Percentiles rank a stretch among this genome's conserved stretches.
Evolutionary conservation across 1,139 yeast species (phyloP).

Genomic region (Sugiyamaella sp.): DNA sequence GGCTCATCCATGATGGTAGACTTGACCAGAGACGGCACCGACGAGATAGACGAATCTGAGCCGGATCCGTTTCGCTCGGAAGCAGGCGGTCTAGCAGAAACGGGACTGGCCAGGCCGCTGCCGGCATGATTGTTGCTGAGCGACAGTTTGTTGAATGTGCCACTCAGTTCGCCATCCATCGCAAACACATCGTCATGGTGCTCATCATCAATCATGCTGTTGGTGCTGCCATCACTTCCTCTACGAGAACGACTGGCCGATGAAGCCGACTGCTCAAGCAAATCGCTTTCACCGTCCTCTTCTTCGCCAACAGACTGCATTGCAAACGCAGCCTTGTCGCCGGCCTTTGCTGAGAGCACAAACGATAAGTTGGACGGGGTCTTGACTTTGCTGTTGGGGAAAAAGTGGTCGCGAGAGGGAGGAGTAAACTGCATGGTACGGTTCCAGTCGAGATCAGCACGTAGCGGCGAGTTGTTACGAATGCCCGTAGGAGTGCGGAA

Average conservation of each 20-base stretch:
- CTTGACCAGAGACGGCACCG: constrained; percentile 38
- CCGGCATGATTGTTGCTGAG: constrained; percentile 16
- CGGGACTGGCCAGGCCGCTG: constrained; percentile 10
- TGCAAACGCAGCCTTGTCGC: constrained; percentile 13
- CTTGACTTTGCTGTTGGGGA: constrained; percentile 25
- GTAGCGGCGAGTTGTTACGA: constrained; percentile 3
- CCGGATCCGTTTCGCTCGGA: constrained; percentile 24
- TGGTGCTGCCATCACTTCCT: constrained; percentile 20
- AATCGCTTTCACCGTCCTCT: constrained; percentile 16
- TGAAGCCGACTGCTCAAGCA: not conserved
- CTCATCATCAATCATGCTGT: constrained; percentile 22
- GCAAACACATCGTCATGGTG: constrained; percentile 35
- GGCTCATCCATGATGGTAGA: constrained; percentile 27
- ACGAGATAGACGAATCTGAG: constrained; percentile 31
- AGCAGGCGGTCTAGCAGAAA: not conserved
- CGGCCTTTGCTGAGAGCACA: constrained; percentile 23
- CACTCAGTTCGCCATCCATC: constrained; percentile 35
- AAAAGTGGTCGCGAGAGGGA: constrained; percentile 29
- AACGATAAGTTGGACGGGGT: constrained; percentile 26
- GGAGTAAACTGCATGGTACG: constrained; percentile 46
- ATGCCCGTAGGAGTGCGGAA: constrained; percentile 45
- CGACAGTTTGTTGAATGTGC: constrained; percentile 19
- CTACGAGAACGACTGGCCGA: constrained; percentile 15
- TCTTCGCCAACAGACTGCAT: constrained; percentile 21
- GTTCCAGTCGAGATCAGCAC: constrained; percentile 36